Conservation (phyloP, 2,329 filamentous ascomycete genomes). For the Grosmannia huntii region DNA sequence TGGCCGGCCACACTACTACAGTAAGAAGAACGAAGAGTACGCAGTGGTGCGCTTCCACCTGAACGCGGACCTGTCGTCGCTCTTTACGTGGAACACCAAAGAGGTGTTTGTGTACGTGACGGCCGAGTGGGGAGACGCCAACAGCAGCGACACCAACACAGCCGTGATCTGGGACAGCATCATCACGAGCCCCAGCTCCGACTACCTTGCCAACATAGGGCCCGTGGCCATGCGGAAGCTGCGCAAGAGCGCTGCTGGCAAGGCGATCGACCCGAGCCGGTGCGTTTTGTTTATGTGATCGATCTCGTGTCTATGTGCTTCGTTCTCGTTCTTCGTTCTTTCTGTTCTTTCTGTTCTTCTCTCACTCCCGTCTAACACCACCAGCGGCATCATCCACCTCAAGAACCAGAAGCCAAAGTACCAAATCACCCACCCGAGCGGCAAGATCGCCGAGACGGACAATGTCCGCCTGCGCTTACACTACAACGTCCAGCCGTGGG, state of each 20-base stretch:
- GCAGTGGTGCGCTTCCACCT: conserved; percentile 89
- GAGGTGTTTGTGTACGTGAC: conserved; percentile 95
- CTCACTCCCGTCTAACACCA: neutral
- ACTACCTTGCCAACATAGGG: conserved; percentile 48
- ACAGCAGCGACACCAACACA: conserved; percentile 43
- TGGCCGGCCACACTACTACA: conserved; percentile 94
- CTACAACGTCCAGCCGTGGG: conserved; percentile 98
- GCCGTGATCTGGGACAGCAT: conserved; percentile 95
- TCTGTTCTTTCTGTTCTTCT: neutral
- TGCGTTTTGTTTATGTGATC: too few species aligned
- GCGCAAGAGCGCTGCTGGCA: conserved; percentile 43
- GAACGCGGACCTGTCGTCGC: conserved; percentile 75
- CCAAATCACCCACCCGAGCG: conserved; percentile 82
- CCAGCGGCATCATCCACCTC: conserved; percentile 59
- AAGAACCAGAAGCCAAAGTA: conserved; percentile 89
- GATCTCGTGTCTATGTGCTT: too few species aligned
- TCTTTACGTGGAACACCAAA: conserved; percentile 99
- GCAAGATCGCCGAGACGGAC: conserved; percentile 58
- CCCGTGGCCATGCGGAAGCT: conserved; percentile 51
- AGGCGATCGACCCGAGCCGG: conserved; percentile 46
- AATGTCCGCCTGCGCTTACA: conserved; percentile 71
- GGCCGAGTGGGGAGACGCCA: conserved; percentile 48
- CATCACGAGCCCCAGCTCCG: conserved; percentile 60
- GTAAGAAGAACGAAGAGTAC: conserved; percentile 84
- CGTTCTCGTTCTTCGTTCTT: too few species aligned